phyloP scores from a whole-genome alignment of 768 basidiomycete species.

The Piloderma croceum region DNA sequence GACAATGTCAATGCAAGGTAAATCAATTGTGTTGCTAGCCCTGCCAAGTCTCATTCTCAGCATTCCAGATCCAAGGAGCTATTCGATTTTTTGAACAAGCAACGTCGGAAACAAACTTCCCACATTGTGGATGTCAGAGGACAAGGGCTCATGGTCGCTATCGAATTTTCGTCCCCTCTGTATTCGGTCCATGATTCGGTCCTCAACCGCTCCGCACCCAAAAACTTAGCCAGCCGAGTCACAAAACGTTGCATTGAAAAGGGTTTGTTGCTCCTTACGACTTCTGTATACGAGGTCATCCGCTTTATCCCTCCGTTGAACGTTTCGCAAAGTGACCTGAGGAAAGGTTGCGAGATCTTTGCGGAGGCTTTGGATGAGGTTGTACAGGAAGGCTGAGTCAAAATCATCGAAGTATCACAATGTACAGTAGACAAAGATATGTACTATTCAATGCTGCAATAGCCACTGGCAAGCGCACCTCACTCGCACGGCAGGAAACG shows the following conservation, averaged over 20 bases:
- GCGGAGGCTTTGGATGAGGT: conserved; percentile 67
- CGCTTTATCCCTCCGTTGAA: conserved; percentile 93
- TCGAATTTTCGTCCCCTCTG: conserved; percentile 69
- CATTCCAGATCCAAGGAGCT: conserved; percentile 63
- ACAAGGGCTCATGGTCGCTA: conserved; percentile 80
- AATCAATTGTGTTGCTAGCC: conserved; percentile 11
- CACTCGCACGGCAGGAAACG: no score
- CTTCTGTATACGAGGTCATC: conserved; percentile 81
- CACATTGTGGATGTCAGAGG: conserved; percentile 86
- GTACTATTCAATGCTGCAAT: no score
- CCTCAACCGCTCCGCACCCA: conserved; percentile 31
- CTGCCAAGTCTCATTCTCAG: conserved; percentile 1
- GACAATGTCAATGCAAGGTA: conserved; percentile 74
- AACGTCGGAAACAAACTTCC: conserved; percentile 49
- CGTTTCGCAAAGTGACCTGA: conserved; percentile 68
- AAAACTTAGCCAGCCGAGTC: conserved; percentile 62
- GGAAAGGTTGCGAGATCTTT: conserved; percentile 62
- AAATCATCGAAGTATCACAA: no score
- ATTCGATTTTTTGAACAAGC: conserved; percentile 49
- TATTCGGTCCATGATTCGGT: conserved; percentile 47
- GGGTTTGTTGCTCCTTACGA: conserved; percentile 83
- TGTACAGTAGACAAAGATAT: no score
- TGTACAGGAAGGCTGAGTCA: conserved; percentile 37
- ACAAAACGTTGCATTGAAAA: conserved; percentile 79
- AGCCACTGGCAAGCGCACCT: no score